Base-by-base conservation (phyloP, 2,329 filamentous ascomycete genomes). In the Claviceps digitariae region DNA sequence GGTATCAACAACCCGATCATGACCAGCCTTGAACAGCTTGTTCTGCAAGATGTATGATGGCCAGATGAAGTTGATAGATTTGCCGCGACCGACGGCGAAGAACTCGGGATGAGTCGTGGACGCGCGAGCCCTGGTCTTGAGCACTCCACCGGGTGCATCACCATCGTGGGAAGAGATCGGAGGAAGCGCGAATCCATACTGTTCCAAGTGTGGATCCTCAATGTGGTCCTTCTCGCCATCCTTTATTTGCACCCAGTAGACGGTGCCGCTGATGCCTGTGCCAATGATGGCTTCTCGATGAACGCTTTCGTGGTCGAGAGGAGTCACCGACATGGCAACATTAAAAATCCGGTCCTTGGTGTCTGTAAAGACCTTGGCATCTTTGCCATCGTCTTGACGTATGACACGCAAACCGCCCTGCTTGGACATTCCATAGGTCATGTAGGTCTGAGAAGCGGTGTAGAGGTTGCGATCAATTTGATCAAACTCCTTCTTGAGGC, bases 401-500 rank as follows among this genome's bases (percentile, higher is more conserved):
- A 98, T 96, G 54, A 98, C 86, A 54, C 91, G 84, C 62, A 98
- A 81, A 48, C 93, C 93, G 50, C 90, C 90, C 59, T 90, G 88
- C 74, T 95, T 96, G 45, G 87, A 87, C 74, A 95, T 87, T 45
- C 89, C 90, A 63, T 97, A 98, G 6, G 88, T 84, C 69, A 98
- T 97, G 71, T 93, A 95, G 56, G 85, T 86, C 64, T 88, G 84
- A 27, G 89, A 91, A 20, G 91, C 90, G 5, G 90, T 86, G 50
- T 91, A 91, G 34, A 98, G 78, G 57, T 90, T 94, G 59, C 94
- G 87, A 65, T 98, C 93, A 57, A 96, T 84, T 71, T 97, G 93
- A 64, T 98, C 93, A 62, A 97, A 97, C 5, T 95, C 90, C 72
- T 97, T 97, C 77, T 95, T 95, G 58, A 97, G 77, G 54, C 90